These are phyloP conservation scores for Hsuehochloa calcarea DNA, from an alignment of 176 grass and related monocot species.

Conservation along the genomic window DNA sequence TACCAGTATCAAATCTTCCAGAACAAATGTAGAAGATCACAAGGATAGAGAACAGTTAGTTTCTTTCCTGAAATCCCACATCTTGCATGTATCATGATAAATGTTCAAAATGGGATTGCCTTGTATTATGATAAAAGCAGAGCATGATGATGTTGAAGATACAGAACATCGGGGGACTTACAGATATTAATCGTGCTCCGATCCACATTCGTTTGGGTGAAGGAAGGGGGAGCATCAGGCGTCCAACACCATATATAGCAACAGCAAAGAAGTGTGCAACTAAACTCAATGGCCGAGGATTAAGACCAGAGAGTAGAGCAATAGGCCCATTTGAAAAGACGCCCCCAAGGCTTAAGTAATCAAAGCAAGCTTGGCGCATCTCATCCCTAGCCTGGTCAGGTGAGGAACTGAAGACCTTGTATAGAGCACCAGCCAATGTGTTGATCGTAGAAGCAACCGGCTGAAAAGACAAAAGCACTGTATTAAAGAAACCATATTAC, in stretches of 20 bases:
- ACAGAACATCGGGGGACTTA: constrained; percentile 36
- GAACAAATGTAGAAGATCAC: not conserved
- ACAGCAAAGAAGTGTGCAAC: constrained; percentile 98
- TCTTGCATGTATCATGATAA: not conserved
- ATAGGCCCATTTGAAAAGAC: constrained; percentile 82
- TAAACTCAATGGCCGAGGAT: constrained; percentile 87
- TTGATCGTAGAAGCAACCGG: constrained; percentile 99
- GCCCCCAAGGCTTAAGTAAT: constrained; percentile 91
- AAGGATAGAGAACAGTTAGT: not conserved
- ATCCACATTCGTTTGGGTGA: constrained; percentile 79
- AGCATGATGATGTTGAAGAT: not conserved
- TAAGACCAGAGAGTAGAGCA: constrained; percentile 89
- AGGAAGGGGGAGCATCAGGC: constrained; percentile 81
- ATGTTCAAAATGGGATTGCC: not conserved
- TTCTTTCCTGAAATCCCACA: not conserved
- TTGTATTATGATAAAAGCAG: not conserved
- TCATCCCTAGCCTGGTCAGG: constrained; percentile 83
- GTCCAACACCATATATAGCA: constrained; percentile 88
- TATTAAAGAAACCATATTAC: constrained; percentile 15
- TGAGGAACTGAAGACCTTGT: constrained; percentile 93
- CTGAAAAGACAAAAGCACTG: constrained; percentile 27
- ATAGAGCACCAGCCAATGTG: constrained; percentile 87
- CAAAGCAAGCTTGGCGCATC: constrained; percentile 98
- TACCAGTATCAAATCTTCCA: not conserved
- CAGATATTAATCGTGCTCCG: constrained; percentile 76